phyloP scores from a whole-genome alignment of 2,329 filamentous ascomycete species.

The Colletotrichum abscissum region DNA sequence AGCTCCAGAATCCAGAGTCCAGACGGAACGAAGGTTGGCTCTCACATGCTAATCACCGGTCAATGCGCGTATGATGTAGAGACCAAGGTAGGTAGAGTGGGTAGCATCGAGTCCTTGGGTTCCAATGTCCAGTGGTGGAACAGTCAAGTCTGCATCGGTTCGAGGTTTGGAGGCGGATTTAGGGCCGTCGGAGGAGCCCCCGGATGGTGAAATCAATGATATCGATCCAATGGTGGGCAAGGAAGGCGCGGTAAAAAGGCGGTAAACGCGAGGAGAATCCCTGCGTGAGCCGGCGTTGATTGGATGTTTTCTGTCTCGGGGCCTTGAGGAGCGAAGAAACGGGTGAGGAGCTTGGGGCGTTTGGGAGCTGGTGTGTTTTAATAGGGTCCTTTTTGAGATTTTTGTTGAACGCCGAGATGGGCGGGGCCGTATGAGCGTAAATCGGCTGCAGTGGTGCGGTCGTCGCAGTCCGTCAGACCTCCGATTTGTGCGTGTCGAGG shows the following conservation, averaged over 20 bases:
- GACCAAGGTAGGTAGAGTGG: not conserved
- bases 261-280: slow-evolving; percentile 25
- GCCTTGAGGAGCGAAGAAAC: not conserved
- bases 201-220: not conserved
- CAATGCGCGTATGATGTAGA: slow-evolving; percentile 6
- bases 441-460: not conserved
- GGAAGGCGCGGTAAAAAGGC: slow-evolving; percentile 27
- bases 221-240: slow-evolving; percentile 14
- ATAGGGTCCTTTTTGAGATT: slow-evolving; percentile 16
- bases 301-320: slow-evolving; percentile 16
- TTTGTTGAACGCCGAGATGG: slow-evolving; percentile 32
- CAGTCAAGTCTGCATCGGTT: not conserved
- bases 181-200: slow-evolving; percentile 4
- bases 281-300: not conserved
- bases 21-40: slow-evolving; percentile 5
- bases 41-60: slow-evolving; percentile 25
- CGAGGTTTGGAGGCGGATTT: not conserved
- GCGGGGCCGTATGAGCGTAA: not conserved
- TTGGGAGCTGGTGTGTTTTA: slow-evolving; percentile 5
- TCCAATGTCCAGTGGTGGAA: not conserved
- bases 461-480: not conserved
- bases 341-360: slow-evolving; percentile 33
- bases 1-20: not conserved
- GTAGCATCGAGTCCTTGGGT: not conserved
- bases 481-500: slow-evolving; percentile 8